Evolutionary conservation across 1,284 basidiomycete genomes (phyloP), one percentile per base, ranked within the genome.

Genomic region (Ceraceosorus guamensis): DNA sequence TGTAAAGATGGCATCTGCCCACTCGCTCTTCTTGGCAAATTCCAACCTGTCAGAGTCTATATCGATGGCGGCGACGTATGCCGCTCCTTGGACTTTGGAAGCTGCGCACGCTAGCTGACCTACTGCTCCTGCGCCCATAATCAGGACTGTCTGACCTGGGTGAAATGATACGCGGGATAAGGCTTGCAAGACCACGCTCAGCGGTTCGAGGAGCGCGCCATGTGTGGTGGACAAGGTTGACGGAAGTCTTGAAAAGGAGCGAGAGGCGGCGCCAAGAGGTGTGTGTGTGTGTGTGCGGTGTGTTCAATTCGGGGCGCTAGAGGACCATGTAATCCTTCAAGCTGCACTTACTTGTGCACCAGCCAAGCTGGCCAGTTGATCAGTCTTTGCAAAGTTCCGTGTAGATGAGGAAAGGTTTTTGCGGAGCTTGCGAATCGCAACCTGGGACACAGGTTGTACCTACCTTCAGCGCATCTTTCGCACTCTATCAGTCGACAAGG

Each of bases 61-160:
- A 47, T 70, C 68, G 13, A 65, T 60, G 0, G 65, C 66, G 14
- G 62, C 66, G 5, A 68, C 66, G 35, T 60, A 67, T 13, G 62
- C 63, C 2, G 73, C 73, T 5, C 70, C 71, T 32, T 59, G 60
- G 6, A 68, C 71, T 52, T 67, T 68, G 1, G 70, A 67, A 13
- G 75, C 66, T 3, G 71, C 72, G 71, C 86, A 88, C 0, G 89
- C 88, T 48, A 96, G 84, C 50, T 93, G 82, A 41, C 91, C 92
- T 71, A 96, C 92, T 3, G 92, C 85, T 51, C 91, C 91, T 14
- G 88, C 88, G 51, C 92, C 92, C 62, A 91, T 86, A 52, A 96
- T 87, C 65, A 95, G 85, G 46, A 93, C 85, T 48, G 83, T 81
- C 62, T 87, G 83, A 24, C 83, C 84, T 1, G 77, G 69, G 24